Conservation (phyloP, 495 filamentous ascomycete species). For the Aspergillus steynii region DNA sequence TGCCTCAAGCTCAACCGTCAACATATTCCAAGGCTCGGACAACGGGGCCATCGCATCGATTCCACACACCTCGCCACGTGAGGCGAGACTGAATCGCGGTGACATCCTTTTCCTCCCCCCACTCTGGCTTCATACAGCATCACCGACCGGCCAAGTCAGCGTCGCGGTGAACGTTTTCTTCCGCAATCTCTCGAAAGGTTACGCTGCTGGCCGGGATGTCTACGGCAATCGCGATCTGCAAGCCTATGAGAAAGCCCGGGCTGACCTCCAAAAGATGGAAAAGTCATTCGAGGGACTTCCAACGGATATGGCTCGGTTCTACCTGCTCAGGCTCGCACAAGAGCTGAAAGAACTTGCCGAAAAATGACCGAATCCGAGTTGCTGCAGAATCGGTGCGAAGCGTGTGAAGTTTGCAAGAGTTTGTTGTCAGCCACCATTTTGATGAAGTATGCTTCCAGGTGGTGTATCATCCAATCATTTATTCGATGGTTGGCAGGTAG, state of each 20-base stretch:
- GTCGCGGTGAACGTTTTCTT: slow-evolving; percentile 88
- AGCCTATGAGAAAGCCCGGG: slow-evolving; percentile 78
- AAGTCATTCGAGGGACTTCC: slow-evolving; percentile 69
- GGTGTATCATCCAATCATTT: not conserved
- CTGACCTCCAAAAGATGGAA: slow-evolving; percentile 66
- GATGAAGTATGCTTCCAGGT: not conserved
- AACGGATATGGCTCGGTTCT: slow-evolving; percentile 67
- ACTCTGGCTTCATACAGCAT: slow-evolving; percentile 80
- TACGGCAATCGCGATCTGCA: slow-evolving; percentile 87
- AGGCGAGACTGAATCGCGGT: slow-evolving; percentile 63
- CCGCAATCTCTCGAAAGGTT: slow-evolving; percentile 63
- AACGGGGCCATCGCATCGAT: slow-evolving; percentile 38
- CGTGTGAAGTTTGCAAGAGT: not conserved
- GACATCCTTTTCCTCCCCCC: slow-evolving; percentile 81
- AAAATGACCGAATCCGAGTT: slow-evolving; percentile 16
- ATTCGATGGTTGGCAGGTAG: not conserved
- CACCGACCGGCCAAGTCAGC: slow-evolving; percentile 61
- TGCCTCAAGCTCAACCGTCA: slow-evolving; percentile 72
- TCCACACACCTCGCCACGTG: slow-evolving; percentile 61
- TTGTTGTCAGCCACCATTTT: not conserved
- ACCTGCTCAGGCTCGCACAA: slow-evolving; percentile 69
- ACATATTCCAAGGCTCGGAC: slow-evolving; percentile 59
- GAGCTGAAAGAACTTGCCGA: slow-evolving; percentile 56
- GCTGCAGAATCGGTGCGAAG: not conserved
- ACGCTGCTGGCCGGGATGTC: slow-evolving; percentile 76